Evolutionary conservation across 768 basidiomycete species (phyloP).

Genomic region (Auricularia sp.): DNA sequence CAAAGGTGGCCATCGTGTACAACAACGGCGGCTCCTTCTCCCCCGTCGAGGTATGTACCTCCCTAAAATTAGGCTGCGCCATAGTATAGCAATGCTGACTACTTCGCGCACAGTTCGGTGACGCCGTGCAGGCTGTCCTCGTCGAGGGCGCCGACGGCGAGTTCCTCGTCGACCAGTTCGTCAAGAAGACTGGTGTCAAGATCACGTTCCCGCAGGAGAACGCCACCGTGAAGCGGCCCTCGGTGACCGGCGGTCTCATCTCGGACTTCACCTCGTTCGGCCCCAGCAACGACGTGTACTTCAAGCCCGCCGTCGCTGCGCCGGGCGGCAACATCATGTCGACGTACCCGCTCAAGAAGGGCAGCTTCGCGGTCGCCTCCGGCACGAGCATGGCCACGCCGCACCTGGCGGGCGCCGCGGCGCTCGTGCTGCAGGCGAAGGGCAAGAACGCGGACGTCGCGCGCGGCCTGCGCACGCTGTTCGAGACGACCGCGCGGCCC

Average conservation of each 20-base stretch:
- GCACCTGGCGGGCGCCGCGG: constrained; percentile 11
- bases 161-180: constrained; percentile 9
- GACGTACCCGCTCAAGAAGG: constrained; percentile 10
- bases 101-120: background rate
- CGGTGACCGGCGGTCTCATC: constrained; percentile 21
- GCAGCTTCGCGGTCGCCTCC: constrained; percentile 5
- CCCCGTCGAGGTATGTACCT: constrained; percentile 1
- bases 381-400: constrained; percentile 15
- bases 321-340: constrained; percentile 14
- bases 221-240: constrained; percentile 14
- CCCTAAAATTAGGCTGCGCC: background rate
- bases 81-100: background rate
- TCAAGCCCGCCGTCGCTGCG: constrained; percentile 15
- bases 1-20: constrained; percentile 9
- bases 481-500: constrained; percentile 12
- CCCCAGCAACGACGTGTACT: constrained; percentile 25
- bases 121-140: constrained; percentile 6
- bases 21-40: constrained; percentile 7
- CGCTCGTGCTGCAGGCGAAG: constrained; percentile 12
- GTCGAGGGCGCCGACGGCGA: constrained; percentile 10
- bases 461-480: constrained; percentile 3
- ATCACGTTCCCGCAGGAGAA: constrained; percentile 9
- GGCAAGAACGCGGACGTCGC: constrained; percentile 6
- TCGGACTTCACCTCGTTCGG: constrained; percentile 22
- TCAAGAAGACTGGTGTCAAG: constrained; percentile 4